Evolutionary conservation across 768 basidiomycete genomes (phyloP), one percentile per base, ranked within the genome.

Genomic region (Mycena vitilis): DNA sequence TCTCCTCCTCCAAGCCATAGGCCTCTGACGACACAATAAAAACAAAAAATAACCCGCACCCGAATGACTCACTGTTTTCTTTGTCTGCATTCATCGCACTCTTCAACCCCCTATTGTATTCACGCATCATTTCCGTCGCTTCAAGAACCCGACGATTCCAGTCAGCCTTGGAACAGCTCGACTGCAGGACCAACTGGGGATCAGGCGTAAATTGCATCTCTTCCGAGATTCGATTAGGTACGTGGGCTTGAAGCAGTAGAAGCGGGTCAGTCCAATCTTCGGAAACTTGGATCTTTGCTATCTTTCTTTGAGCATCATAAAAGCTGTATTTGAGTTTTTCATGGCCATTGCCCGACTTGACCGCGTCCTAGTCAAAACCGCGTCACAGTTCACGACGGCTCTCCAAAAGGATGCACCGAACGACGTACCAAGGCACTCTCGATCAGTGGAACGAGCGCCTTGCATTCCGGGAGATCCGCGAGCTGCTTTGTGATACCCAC

Each of bases 391-490:
- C 30, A 30, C 30, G 30, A 30, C 30, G 30, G 30, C 30, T 30
- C 30, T 30, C 30, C 30, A 4, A n/a, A 7, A 64, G 11, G 30
- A 16, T 5, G 7, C 16, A 22, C 47, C 15, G 5, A 30, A 37
- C 18, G 34, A 60, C 74, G 0, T 36, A 75, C 74, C 64, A 75
- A 58, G 13, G 71, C 68, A 11, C 54, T 60, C 54, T 73, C 73
- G 18, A 73, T 66, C 37, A 75, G 49, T n/a, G 70, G 65, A n/a
- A 71, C 65, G 1, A 75, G 60, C 51, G 30, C 58, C 25, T 45
- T 53, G 44, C 70, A 72, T 9, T 40, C 48, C 18, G 34, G 10
- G 4, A 57, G 47, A 40, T 73, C 37, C 6, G 74, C 73, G 2
- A 69, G 60, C 2, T 55, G 60, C 5, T 61, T 56, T 5, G 68